Evolutionary conservation across 148 eudicot genomes (phyloP), one percentile per base, ranked within the genome.

Genomic region (Heliamphora exappendiculata): DNA sequence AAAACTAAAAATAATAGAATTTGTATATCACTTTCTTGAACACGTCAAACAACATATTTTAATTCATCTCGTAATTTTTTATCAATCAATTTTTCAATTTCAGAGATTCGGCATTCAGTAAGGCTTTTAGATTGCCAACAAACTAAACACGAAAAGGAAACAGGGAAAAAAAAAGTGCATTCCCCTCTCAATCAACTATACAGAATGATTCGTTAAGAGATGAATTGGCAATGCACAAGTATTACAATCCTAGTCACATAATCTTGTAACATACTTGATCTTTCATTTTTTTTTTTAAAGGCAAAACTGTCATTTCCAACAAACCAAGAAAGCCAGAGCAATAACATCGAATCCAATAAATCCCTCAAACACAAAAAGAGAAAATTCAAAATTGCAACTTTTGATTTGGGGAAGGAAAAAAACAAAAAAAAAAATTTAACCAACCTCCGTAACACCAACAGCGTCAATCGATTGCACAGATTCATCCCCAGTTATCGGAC

Each of bases 361-460:
- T 22, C 2, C 20, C 41, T 39, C 58, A 20, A 57, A 53, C 0
- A 54, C 9, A 67, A 16, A 19, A 34, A 12, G 2, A 24, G 11
- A 8, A 26, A 9, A 31, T 4, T n/a, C 16, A 72, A 34, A 72
- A 42, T 7, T 22, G 2, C 3, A 71, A 31, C 2, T 7, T 50
- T n/a, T 29, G 16, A 4, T 17, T 49, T 31, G 1, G 49, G 7
- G 13, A 20, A 77, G 37, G n/a, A n/a, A n/a, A n/a, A n/a, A n/a
- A n/a, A n/a, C n/a, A n/a, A n/a, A n/a, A n/a, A 77, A 19, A 33
- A 59, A 58, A 3, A 31, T 45, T 47, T 45, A 29, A 39, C 12
- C 24, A 81, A 93, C 98, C 98, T 91, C 96, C 80, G 82, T 82
- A 54, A 91, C 89, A 73, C 81, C 84, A 79, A 75, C 76, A 8